Evolutionary conservation across 176 grass and related monocot species (phyloP).

Genomic region (Thinopyrum elongatum): DNA sequence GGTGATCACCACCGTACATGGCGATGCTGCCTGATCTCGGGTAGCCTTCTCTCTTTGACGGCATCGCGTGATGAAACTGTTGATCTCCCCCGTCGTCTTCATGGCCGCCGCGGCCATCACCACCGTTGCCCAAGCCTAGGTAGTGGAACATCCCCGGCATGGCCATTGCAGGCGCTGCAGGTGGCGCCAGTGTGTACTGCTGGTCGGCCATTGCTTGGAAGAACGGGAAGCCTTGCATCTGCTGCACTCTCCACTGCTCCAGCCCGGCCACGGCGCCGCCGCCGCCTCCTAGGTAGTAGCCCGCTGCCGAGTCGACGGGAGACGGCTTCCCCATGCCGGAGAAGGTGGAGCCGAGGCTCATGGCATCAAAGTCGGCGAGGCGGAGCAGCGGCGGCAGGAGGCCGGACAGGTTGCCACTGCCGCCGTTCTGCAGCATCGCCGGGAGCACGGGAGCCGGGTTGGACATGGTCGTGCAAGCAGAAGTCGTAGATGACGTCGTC

Average conservation of each 20-base stretch:
- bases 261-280: conserved; percentile 3
- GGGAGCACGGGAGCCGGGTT: background rate
- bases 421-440: conserved; percentile 22
- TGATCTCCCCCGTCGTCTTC: conserved; percentile 18
- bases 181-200: conserved; percentile 2
- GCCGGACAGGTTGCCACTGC: conserved; percentile 32
- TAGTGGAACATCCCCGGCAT: conserved; percentile 45
- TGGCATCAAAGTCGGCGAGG: conserved; percentile 55
- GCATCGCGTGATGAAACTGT: conserved; percentile 24
- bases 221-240: conserved; percentile 67
- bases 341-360: conserved; percentile 51
- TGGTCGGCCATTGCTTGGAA: conserved; percentile 51
- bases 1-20: conserved; percentile 41
- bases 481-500: conserved; percentile 15
- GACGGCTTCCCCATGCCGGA: conserved; percentile 32
- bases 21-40: conserved; percentile 1
- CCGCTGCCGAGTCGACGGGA: background rate
- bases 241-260: conserved; percentile 53
- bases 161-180: conserved; percentile 23
- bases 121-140: conserved; percentile 3
- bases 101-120: background rate
- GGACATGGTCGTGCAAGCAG: conserved; percentile 15
- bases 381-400: conserved; percentile 54
- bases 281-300: conserved; percentile 4
- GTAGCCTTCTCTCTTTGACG: conserved; percentile 37